These are phyloP conservation scores for Pseudophaeomoniella oleicola DNA, from an alignment of 2,329 filamentous ascomycete genomes.

Conservation along the genomic window DNA sequence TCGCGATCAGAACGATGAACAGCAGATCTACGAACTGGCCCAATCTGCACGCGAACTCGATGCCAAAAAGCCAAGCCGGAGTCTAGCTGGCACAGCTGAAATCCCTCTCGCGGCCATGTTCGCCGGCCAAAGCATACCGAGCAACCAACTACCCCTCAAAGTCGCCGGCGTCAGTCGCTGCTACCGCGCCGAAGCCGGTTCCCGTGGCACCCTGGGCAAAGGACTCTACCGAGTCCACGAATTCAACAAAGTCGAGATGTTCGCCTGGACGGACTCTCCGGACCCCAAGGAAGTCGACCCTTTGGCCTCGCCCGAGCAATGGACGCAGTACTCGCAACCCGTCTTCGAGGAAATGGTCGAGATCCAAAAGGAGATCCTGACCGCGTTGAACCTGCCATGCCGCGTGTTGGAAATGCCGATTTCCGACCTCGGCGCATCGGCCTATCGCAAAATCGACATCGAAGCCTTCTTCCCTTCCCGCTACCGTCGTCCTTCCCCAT, in stretches of 20 bases:
- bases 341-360: constrained; percentile 75
- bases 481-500: constrained; percentile 20
- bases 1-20: constrained; percentile 76
- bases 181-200: constrained; percentile 89
- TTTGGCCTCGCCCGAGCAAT: neutral
- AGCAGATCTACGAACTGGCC: constrained; percentile 74
- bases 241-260: constrained; percentile 97
- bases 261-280: constrained; percentile 65
- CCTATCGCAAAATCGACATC: constrained; percentile 77
- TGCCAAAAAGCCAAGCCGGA: constrained; percentile 51
- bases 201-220: constrained; percentile 78
- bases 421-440: constrained; percentile 76
- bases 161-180: constrained; percentile 77
- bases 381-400: constrained; percentile 63
- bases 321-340: constrained; percentile 18
- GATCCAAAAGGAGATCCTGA: constrained; percentile 74
- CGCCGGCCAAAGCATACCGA: constrained; percentile 54
- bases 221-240: constrained; percentile 95
- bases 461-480: constrained; percentile 88
- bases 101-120: constrained; percentile 89
- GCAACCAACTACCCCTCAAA: constrained; percentile 56
- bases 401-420: constrained; percentile 88
- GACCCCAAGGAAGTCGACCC: constrained; percentile 5
- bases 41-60: constrained; percentile 49
- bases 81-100: constrained; percentile 79